Evolutionary conservation across 2,329 filamentous ascomycete species (phyloP), one percentile per base, ranked within the genome.

Genomic region (Arthrinium phaeospermum): DNA sequence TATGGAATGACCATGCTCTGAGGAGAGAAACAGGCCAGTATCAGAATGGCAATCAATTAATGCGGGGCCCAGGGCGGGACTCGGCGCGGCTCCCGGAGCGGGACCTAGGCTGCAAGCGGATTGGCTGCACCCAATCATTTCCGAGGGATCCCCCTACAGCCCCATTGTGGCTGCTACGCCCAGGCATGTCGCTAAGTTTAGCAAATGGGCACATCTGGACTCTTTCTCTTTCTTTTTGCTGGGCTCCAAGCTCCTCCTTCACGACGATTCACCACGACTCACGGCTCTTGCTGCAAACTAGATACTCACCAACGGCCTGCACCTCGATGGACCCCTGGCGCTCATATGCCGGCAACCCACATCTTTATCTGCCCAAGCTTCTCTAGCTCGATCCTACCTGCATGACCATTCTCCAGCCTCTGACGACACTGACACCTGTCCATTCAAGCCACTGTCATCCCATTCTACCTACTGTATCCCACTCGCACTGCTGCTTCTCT

Each of bases 361-460:
- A 37, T 30, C 53, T 37, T 7, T 7, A 34, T 61, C 53, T 34
- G 30, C 12, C 16, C 30, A 61, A 61, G 53, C 53, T n/a, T n/a
- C 53, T 37, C 24, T 16, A 14, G 49, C 49, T 57, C 27, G 27
- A 16, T 57, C 4, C 51, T 30, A 34, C 51, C 27, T 61, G 53
- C 53, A 61, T 61, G 19, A 19, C 53, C 57, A 41, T 64, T 27
- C 34, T 41, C 22, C 34, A 34, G 30, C 57, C 57, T 64, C 57
- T 64, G 57, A 64, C 57, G 57, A 41, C 57, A 64, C 57, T 64
- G 57, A 64, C 57, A 64, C 57, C 57, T 64, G 57, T 64, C 57
- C 57, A 41, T 41, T 64, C 57, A n/a, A n/a, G 57, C 57, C 57
- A 61, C 53, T 61, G 53, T 61, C 53, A 61, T 61, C 53, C 53